Conservation (phyloP, 139 green algal species). For the Asterochloris erici region DNA sequence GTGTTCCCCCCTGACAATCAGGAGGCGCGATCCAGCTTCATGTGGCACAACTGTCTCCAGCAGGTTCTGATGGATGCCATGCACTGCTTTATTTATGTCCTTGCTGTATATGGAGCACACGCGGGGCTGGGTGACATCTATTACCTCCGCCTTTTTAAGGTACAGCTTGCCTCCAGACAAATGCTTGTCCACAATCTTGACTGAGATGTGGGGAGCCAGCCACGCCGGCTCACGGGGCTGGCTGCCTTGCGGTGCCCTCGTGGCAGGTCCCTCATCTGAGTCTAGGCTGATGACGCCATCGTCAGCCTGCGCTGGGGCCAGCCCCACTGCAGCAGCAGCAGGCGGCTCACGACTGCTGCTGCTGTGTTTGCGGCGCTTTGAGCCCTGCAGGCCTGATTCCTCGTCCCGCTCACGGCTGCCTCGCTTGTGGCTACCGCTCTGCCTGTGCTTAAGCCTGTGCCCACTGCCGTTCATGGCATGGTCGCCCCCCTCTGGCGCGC, state of each 20-base stretch:
- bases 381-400: background rate
- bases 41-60: constrained; percentile 80
- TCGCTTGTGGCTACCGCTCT: background rate
- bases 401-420: background rate
- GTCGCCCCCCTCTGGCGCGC: constrained; percentile 28
- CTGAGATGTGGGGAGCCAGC: constrained; percentile 46
- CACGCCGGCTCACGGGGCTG: constrained; percentile 27
- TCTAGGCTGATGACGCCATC: background rate
- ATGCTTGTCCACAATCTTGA: constrained; percentile 62
- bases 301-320: background rate
- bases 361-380: background rate
- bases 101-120: constrained; percentile 51
- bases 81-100: constrained; percentile 24
- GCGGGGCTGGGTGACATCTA: constrained; percentile 55
- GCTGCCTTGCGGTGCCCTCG: background rate
- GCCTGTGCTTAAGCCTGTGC: too few relatives aligned
- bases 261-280: background rate
- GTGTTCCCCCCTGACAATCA: constrained; percentile 54
- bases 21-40: constrained; percentile 41
- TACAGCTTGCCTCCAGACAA: constrained; percentile 57
- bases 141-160: constrained; percentile 62
- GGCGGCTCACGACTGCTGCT: too few relatives aligned
- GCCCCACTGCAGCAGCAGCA: background rate
- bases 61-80: constrained; percentile 31
- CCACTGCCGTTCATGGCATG: background rate